These are phyloP conservation scores for Lecanicillium sp. DNA, from an alignment of 2,329 filamentous ascomycete genomes.

Conservation along the genomic window DNA sequence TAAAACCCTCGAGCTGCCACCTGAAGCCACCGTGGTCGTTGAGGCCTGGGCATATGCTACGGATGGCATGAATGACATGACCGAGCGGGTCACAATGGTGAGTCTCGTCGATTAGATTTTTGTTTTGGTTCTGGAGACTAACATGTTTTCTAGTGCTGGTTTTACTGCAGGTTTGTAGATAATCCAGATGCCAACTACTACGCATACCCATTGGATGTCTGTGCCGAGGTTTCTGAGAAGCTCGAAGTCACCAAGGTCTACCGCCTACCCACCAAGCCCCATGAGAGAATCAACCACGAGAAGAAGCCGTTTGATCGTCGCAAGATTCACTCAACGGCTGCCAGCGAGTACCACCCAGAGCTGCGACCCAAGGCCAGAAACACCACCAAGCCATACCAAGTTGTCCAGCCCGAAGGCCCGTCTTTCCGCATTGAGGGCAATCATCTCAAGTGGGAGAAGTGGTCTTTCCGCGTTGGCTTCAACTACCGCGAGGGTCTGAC, in stretches of 20 bases:
- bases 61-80: slow-evolving; percentile 44
- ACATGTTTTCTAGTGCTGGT: slow-evolving; percentile 21
- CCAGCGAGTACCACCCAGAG: slow-evolving; percentile 34
- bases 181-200: slow-evolving; percentile 45
- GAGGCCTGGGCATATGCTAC: slow-evolving; percentile 50
- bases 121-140: background rate
- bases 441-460: slow-evolving; percentile 48
- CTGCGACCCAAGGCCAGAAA: slow-evolving; percentile 15
- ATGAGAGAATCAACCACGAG: slow-evolving; percentile 23
- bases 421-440: slow-evolving; percentile 34
- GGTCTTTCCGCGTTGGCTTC: slow-evolving; percentile 58
- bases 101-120: background rate
- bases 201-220: slow-evolving; percentile 44
- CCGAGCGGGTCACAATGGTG: slow-evolving; percentile 39
- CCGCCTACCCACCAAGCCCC: slow-evolving; percentile 30
- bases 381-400: slow-evolving; percentile 21
- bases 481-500: slow-evolving; percentile 60
- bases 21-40: slow-evolving; percentile 33
- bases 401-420: slow-evolving; percentile 21
- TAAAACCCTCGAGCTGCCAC: slow-evolving; percentile 31
- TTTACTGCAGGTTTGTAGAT: slow-evolving; percentile 26
- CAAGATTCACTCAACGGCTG: slow-evolving; percentile 26
- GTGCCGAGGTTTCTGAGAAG: slow-evolving; percentile 38
- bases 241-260: slow-evolving; percentile 38
- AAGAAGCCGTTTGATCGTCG: slow-evolving; percentile 29